Conservation (phyloP, 768 basidiomycete species). For the Butyriboletus loyo region DNA sequence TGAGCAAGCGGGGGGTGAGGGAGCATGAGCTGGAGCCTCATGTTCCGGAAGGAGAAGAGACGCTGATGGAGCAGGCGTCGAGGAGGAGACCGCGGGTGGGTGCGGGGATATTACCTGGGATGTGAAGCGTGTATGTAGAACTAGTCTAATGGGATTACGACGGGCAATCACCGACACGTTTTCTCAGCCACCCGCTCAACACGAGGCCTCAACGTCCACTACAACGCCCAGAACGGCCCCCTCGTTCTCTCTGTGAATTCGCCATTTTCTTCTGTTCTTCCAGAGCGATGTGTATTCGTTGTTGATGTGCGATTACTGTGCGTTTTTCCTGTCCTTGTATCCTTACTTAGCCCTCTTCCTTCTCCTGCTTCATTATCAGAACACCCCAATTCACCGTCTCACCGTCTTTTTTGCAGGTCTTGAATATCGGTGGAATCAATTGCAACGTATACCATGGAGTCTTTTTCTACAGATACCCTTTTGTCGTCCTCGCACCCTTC, state of each 20-base stretch:
- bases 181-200: constrained; percentile 35
- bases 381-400: not conserved
- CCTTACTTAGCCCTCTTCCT: too few relatives aligned
- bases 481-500: constrained; percentile 14
- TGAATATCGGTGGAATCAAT: constrained; percentile 30
- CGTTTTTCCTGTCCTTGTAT: constrained; percentile 1
- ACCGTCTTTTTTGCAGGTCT: constrained; percentile 23
- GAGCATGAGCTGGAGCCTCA: constrained; percentile 66
- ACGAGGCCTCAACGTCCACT: constrained; percentile 27
- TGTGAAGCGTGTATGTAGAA: not conserved
- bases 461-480: constrained; percentile 29
- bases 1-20: constrained; percentile 55
- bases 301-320: constrained; percentile 26
- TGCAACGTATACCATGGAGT: constrained; percentile 32
- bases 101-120: not conserved
- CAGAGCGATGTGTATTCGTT: constrained; percentile 21
- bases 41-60: constrained; percentile 50
- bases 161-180: constrained; percentile 34
- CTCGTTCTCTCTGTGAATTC: constrained; percentile 3
- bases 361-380: not conserved
- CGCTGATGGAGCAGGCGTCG: constrained; percentile 37
- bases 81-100: not conserved
- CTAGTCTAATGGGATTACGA: constrained; percentile 19
- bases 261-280: constrained; percentile 4
- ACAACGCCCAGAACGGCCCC: constrained; percentile 11